Base-by-base conservation (phyloP, 2,329 filamentous ascomycete genomes). In the Diaporthe nobilis region DNA sequence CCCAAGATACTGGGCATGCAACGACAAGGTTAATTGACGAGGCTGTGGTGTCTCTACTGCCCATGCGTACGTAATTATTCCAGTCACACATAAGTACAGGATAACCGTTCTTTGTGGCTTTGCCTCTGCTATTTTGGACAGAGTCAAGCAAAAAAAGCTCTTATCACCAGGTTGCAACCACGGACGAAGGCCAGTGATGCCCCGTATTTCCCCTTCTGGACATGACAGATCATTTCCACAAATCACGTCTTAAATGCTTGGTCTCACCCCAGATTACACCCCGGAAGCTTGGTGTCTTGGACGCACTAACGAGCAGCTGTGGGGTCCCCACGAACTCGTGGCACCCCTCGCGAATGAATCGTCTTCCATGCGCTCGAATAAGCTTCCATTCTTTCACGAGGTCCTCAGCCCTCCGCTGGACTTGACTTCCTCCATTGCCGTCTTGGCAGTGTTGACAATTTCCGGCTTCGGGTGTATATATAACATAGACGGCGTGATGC, bases 201-300 rank as follows among this genome's bases (percentile, higher is more conserved):
- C n/a, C 70, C 70, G 51, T 22, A 15, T 72, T 75, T 34, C 73
- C 60, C 22, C 57, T 73, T 53, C 51, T 49, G 60, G 51, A 53
- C 61, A 31, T 53, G 42, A 37, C 37, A 68, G 31, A 37, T 28
- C n/a, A 53, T n/a, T 73, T 75, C 74, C 74, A 75, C 74, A 75
- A 68, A 75, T 75, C 70, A 60, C 31, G 39, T 34, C 20, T 25
- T 44, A 39, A 31, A 60, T 13, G 37, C 39, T 44, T 17, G 39
- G 25, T 42, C 17, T 68, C 17, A 10, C 55, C 28, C 72, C 28
- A 13, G n/a, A 60, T n/a, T 39, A 22, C 44, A 37, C 34, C 71
- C 71, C 57, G 22, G 44, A 53, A 37, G 37, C 71, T 28, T 53
- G 57, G 10, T n/a, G 37, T 25, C 20, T n/a, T 53, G 31, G 57